Evolutionary conservation across 1,284 basidiomycete species (phyloP), one percentile per base, ranked within the genome.

Genomic region (Amylostereum areolatum): DNA sequence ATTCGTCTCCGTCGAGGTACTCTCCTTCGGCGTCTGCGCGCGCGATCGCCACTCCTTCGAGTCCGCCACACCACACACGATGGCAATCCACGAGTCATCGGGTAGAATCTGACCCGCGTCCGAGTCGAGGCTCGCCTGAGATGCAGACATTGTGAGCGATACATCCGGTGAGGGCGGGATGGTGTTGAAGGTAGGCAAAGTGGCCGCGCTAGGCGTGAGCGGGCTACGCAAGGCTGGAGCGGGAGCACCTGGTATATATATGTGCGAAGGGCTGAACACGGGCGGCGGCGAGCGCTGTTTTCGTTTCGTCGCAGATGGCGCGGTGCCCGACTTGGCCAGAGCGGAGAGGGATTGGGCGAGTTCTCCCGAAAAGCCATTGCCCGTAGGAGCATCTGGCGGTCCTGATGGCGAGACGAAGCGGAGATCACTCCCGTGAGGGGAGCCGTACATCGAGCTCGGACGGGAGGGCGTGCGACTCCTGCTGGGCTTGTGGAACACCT

Each of bases 31-130:
- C 10, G 45, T 24, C n/a, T 29, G 35, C 28, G 44, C 30, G 7
- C 39, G 12, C 6, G 44, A n/a, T 12, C 42, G 39, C 66, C 81
- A 78, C 47, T 78, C 77, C 55, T 79, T 78, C 36, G 81, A 74
- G 41, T 56, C 55, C 6, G 55, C 45, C 31, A 84, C 78, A 9
- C 87, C 86, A 59, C 87, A 89, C 5, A 90, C 80, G 48, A 90
- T 72, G 3, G 85, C 86, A 51, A 89, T 86, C 87, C 87, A 89
- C 3, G 75, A 74, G 3, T 70, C 70, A 46, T 82, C 78, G 0
- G 87, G 86, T 3, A 89, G 67, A 41, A 86, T 65, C 18, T 67
- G 62, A 4, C 70, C 61, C 24, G 58, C 59, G 6, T 57, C 61
- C 31, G 54, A 51, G 9, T 55, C 61, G 5, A 66, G 63, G 3